phyloP scores from a whole-genome alignment of 2,329 filamentous ascomycete species.

The Calcarisporium arbuscula region DNA sequence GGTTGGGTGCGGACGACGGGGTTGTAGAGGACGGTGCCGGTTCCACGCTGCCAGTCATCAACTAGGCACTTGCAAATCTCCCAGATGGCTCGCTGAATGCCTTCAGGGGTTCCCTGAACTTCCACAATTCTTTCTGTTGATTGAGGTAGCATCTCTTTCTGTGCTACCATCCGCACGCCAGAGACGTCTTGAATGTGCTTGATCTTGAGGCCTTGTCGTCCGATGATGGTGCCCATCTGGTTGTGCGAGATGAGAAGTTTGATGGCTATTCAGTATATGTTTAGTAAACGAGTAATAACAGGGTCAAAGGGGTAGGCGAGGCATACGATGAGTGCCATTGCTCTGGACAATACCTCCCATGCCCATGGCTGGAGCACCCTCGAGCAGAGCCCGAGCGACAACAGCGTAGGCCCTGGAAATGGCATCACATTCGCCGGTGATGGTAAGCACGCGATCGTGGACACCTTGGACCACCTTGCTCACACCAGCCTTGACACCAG shows the following conservation, averaged over 20 bases:
- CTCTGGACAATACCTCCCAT: conserved; percentile 87
- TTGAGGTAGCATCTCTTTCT: conserved; percentile 99
- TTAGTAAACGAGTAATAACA: background rate
- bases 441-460: conserved; percentile 92
- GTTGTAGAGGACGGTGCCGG: conserved; percentile 96
- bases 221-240: conserved; percentile 99
- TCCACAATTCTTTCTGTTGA: conserved; percentile 98
- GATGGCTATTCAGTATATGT: conserved; percentile 56
- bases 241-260: conserved; percentile 98
- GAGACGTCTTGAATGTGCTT: conserved; percentile 98
- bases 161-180: conserved; percentile 96
- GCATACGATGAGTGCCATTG: conserved; percentile 86
- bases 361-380: conserved; percentile 89
- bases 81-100: conserved; percentile 94
- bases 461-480: conserved; percentile 98
- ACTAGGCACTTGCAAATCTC: conserved; percentile 98
- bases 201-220: conserved; percentile 93
- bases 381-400: conserved; percentile 83
- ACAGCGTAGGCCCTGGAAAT: conserved; percentile 90
- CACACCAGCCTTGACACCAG: conserved; percentile 93
- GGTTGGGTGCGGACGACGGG: conserved; percentile 82
- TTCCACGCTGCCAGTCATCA: conserved; percentile 95
- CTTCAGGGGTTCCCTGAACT: conserved; percentile 88
- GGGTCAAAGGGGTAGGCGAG: background rate
- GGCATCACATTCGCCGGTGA: conserved; percentile 82